Evolutionary conservation across 192 early-diverging fungal genomes (phyloP).

Genomic region (Umbelopsis sp.): DNA sequence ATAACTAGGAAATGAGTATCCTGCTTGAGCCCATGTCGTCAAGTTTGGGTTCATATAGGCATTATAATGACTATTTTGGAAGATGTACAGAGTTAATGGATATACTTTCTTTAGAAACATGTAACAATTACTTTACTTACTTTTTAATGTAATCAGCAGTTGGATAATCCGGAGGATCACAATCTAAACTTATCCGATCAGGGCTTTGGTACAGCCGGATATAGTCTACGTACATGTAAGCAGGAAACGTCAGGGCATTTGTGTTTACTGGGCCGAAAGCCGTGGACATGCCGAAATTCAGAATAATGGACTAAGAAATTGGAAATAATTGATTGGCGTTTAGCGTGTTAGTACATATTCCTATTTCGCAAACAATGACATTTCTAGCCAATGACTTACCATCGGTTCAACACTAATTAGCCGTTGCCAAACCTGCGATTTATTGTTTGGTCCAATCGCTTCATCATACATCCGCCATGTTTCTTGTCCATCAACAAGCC

Average conservation of each 20-base stretch:
- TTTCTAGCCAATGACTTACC: constrained; percentile 1
- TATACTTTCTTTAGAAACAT: not conserved
- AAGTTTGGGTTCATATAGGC: constrained; percentile 19
- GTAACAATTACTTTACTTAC: not conserved
- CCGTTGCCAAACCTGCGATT: constrained; percentile 9
- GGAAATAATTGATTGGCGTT: not conserved
- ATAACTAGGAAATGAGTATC: constrained; percentile 12
- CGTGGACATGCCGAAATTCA: constrained; percentile 17
- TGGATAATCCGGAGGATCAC: constrained; percentile 10
- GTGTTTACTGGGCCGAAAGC: not conserved
- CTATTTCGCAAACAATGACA: not conserved
- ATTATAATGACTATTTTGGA: constrained; percentile 8
- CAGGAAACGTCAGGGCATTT: not conserved
- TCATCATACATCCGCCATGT: constrained; percentile 20
- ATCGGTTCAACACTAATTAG: constrained; percentile 22
- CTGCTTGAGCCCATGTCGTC: constrained; percentile 23
- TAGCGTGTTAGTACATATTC: not conserved
- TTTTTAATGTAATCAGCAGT: constrained; percentile 17
- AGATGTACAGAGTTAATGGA: not conserved
- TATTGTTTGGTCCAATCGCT: constrained; percentile 18
- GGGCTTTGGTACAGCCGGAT: constrained; percentile 12
- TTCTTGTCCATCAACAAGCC: constrained; percentile 18
- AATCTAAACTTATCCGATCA: constrained; percentile 2
- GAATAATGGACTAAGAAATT: constrained; percentile 6
- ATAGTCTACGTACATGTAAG: constrained; percentile 12